Percentiles rank a stretch among this genome's conserved stretches.
These are phyloP conservation scores for Neofusicoccum sp. DNA, from an alignment of 2,329 filamentous ascomycete genomes.

Conservation along the genomic window DNA sequence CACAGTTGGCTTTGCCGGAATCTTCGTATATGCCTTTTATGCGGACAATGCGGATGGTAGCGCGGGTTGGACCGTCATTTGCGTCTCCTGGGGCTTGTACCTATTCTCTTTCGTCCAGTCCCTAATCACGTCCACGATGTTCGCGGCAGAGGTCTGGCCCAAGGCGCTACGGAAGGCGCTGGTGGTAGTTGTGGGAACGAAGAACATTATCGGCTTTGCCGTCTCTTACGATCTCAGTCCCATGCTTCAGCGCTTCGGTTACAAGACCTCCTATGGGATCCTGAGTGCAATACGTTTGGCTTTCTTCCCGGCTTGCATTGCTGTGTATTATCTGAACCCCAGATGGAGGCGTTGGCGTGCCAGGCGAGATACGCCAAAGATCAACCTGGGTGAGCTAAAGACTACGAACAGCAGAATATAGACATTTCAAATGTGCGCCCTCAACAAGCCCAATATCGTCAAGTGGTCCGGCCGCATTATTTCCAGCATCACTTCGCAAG, in stretches of 20 bases:
- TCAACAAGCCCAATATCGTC: too few species aligned
- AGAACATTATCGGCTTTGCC: conserved; percentile 37
- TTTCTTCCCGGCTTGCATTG: conserved; percentile 18
- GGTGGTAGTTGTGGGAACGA: conserved; percentile 34
- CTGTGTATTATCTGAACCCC: conserved; percentile 21
- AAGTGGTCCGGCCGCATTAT: too few species aligned
- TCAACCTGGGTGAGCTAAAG: too few species aligned
- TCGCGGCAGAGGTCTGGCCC: conserved; percentile 29
- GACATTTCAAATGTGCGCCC: too few species aligned
- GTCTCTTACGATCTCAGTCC: conserved; percentile 33
- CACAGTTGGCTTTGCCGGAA: conserved; percentile 27
- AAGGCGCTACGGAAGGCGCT: conserved; percentile 33
- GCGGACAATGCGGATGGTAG: not conserved
- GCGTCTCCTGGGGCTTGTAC: conserved; percentile 32
- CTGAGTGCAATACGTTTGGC: conserved; percentile 22
- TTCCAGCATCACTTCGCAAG: too few species aligned
- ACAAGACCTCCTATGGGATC: conserved; percentile 26
- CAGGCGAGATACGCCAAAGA: not conserved
- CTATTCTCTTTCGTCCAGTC: conserved; percentile 27
- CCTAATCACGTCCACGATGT: conserved; percentile 32
- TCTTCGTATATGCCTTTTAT: not conserved
- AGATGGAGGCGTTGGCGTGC: not conserved
- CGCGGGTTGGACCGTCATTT: conserved; percentile 22
- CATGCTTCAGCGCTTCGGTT: conserved; percentile 29
- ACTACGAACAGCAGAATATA: too few species aligned